Base-by-base conservation (phyloP, 225 moss, liverwort and hornwort genomes). In the Takakia lepidozioides region DNA sequence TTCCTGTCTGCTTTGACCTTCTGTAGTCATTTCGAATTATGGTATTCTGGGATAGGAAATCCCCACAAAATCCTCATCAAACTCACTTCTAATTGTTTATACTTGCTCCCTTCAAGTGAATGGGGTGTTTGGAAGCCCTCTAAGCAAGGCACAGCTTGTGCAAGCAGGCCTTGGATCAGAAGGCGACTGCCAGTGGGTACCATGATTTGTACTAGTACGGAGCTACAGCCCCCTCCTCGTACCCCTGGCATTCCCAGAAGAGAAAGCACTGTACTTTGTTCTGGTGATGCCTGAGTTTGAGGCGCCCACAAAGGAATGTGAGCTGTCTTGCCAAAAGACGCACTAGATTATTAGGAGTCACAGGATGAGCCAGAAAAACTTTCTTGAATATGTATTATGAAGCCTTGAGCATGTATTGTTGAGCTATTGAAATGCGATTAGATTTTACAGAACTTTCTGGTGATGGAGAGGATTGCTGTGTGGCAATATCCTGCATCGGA, bases 271-370 rank as follows among this genome's bases (percentile, higher is more conserved):
- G 1, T 95, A 72, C 37, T 90, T 95, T 28, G 95, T 95, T 43
- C 89, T 95, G 27, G 95, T 87, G 10, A 82, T 80, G 32, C 95
- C 95, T 9, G 84, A 95, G 19, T 95, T 90, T 60, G 84, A 95
- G 68, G 95, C 95, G 27, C 95, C 95, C 8, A 95, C 95, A 30
- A 90, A 80, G 80, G 53, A 82, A 95, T 95, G 95, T 84, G 95
- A 32, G 86, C 86, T 40, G 95, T 82, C 43, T 67, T 95, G 44
- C 90, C 95, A 47, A 63, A 26, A 23, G 70, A 75, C 73, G 93
- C 89, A 46, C 40, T 11, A n/a, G n/a, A n/a, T n/a, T n/a, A n/a
- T n/a, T n/a, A n/a, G n/a, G n/a, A n/a, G n/a, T n/a, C n/a, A n/a
- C n/a, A n/a, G n/a, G n/a, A n/a, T n/a, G n/a, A n/a, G n/a, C 10